These are phyloP conservation scores for Clonostachys sp. DNA, from an alignment of 2,329 filamentous ascomycete genomes.

Conservation along the genomic window DNA sequence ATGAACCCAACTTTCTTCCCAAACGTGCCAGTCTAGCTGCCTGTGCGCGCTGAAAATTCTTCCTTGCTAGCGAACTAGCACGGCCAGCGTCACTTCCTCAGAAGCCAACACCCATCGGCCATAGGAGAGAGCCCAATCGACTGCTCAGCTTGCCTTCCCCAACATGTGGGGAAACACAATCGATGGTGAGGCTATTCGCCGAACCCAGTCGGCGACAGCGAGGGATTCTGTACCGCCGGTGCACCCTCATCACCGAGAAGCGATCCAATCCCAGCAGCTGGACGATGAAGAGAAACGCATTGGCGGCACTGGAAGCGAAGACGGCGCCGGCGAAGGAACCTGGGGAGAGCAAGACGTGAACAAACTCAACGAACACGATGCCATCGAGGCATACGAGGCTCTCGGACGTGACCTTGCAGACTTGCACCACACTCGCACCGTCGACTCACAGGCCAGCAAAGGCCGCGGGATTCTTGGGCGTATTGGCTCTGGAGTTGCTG, in stretches of 20 bases:
- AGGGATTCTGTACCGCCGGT: constrained; percentile 20
- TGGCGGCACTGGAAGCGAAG: constrained; percentile 3
- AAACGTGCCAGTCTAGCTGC: too few species aligned
- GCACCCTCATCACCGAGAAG: constrained; percentile 6
- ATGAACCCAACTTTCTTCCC: too few species aligned
- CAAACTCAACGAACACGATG: constrained; percentile 22
- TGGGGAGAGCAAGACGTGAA: constrained; percentile 31
- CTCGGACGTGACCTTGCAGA: constrained; percentile 24
- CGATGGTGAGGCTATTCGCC: constrained; percentile 19
- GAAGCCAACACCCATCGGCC: too few species aligned
- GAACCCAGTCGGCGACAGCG: background rate
- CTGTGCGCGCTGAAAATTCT: too few species aligned
- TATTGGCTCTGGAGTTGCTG: background rate
- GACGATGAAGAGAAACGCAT: constrained; percentile 7
- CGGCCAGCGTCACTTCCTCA: too few species aligned
- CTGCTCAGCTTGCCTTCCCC: too few species aligned
- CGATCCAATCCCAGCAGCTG: constrained; percentile 8
- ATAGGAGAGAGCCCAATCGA: too few species aligned
- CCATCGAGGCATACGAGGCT: constrained; percentile 26
- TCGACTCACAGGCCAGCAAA: constrained; percentile 18
- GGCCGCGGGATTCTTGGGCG: background rate
- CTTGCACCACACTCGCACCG: constrained; percentile 24
- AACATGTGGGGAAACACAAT: constrained; percentile 23
- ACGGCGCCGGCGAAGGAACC: constrained; percentile 15
- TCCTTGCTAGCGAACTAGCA: too few species aligned